phyloP scores from a whole-genome alignment of 352 stramenopile genomes.

The Globisporangium carolinianum region DNA sequence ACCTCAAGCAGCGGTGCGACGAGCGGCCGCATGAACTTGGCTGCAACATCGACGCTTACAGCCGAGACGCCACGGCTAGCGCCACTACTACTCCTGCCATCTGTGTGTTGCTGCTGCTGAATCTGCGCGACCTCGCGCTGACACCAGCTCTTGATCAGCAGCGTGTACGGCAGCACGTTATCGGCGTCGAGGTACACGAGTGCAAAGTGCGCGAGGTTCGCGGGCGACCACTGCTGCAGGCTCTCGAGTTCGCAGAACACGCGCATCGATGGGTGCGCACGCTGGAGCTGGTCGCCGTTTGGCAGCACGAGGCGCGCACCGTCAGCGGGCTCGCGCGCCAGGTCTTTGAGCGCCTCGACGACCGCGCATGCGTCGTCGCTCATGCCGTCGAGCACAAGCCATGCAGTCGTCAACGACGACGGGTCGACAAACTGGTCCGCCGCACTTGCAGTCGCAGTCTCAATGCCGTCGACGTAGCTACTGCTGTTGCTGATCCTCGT shows the following conservation, averaged over 20 bases:
- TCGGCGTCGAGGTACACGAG: slow-evolving; percentile 51
- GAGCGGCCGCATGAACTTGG: slow-evolving; percentile 41
- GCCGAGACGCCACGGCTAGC: background rate
- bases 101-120: background rate
- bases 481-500: slow-evolving; percentile 3
- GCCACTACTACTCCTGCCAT: background rate
- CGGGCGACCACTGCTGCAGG: slow-evolving; percentile 47
- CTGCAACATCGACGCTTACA: slow-evolving; percentile 18
- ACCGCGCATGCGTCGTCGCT: slow-evolving; percentile 21
- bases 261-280: slow-evolving; percentile 23
- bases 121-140: slow-evolving; percentile 17
- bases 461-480: background rate
- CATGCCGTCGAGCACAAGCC: slow-evolving; percentile 61
- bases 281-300: slow-evolving; percentile 54
- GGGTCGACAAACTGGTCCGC: too few relatives aligned
- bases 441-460: background rate
- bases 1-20: slow-evolving; percentile 41
- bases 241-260: slow-evolving; percentile 55
- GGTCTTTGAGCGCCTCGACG: slow-evolving; percentile 30
- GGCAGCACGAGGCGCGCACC: slow-evolving; percentile 22
- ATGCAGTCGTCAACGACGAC: slow-evolving; percentile 11
- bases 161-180: slow-evolving; percentile 44
- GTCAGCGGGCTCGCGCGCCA: slow-evolving; percentile 14
- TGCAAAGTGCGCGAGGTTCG: slow-evolving; percentile 38
- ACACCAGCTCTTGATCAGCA: slow-evolving; percentile 62